phyloP scores from a whole-genome alignment of 768 basidiomycete genomes.

The Daedaleopsis nitida region DNA sequence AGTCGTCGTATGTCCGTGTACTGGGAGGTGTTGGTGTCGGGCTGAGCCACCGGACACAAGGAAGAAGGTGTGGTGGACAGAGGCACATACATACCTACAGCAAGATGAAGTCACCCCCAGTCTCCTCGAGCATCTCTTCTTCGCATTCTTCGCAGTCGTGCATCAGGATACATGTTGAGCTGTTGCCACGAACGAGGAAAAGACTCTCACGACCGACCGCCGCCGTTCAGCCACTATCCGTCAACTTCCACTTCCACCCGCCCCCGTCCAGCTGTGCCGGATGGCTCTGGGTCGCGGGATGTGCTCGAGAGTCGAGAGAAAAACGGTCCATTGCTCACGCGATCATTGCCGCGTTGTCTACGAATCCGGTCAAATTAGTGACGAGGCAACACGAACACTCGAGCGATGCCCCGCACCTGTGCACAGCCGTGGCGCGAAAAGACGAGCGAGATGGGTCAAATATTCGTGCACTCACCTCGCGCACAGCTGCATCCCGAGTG shows the following conservation, averaged over 20 bases:
- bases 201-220: too few species aligned
- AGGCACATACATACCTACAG: conserved; percentile 47
- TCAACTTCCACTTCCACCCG: too few species aligned
- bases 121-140: conserved; percentile 48
- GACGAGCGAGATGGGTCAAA: conserved; percentile 50
- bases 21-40: too few species aligned
- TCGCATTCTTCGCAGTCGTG: conserved; percentile 52
- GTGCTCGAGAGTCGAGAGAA: too few species aligned
- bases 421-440: conserved; percentile 77
- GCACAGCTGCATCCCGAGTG: conserved; percentile 52
- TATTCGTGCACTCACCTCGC: conserved; percentile 49
- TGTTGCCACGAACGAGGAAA: too few species aligned
- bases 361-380: not conserved
- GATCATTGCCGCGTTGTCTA: conserved; percentile 98
- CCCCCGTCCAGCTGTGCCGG: too few species aligned
- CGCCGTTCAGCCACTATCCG: too few species aligned
- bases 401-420: conserved; percentile 74
- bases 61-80: too few species aligned
- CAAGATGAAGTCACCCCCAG: conserved; percentile 49
- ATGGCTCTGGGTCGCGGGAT: too few species aligned
- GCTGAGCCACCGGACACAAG: too few species aligned
- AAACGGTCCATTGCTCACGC: conserved; percentile 89
- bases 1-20: conserved; percentile 31
- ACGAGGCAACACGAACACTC: too few species aligned
- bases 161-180: conserved; percentile 43